phyloP scores from a whole-genome alignment of 2,329 filamentous ascomycete species.

The Rhexocercosporidium sp. region DNA sequence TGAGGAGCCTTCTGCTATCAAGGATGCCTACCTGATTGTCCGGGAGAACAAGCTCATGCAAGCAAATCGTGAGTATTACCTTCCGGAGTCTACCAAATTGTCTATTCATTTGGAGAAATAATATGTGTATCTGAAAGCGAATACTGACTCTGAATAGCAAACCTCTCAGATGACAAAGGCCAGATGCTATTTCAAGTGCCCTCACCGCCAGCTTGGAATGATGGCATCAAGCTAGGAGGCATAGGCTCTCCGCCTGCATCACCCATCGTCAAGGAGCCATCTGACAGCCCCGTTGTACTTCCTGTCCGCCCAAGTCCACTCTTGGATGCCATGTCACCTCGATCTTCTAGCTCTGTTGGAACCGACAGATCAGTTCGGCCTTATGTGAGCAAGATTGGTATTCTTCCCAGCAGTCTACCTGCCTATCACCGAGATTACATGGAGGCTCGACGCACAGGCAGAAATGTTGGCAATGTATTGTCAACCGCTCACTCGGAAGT shows the following conservation, averaged over 20 bases:
- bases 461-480: slow-evolving; percentile 47
- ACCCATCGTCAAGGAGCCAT: slow-evolving; percentile 27
- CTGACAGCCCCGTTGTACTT: slow-evolving; percentile 10
- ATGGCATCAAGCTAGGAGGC: slow-evolving; percentile 38
- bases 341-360: slow-evolving; percentile 40
- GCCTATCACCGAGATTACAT: slow-evolving; percentile 91
- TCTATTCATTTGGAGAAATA: not conserved
- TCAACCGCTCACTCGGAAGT: slow-evolving; percentile 48
- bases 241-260: slow-evolving; percentile 29
- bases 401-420: slow-evolving; percentile 88
- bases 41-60: slow-evolving; percentile 98
- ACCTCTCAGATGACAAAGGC: slow-evolving; percentile 41
- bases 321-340: slow-evolving; percentile 40
- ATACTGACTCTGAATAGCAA: slow-evolving; percentile 36
- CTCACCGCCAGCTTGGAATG: slow-evolving; percentile 59
- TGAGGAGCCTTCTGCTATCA: slow-evolving; percentile 95
- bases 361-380: slow-evolving; percentile 41
- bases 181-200: slow-evolving; percentile 55
- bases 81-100: not conserved
- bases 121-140: not conserved
- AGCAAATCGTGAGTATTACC: slow-evolving; percentile 75
- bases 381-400: slow-evolving; percentile 80
- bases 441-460: slow-evolving; percentile 67
- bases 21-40: slow-evolving; percentile 98
- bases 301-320: slow-evolving; percentile 34